Evolutionary conservation across 169 alveolate species (phyloP), one percentile per base, ranked within the genome.

Genomic region (Eimeria tenella): DNA sequence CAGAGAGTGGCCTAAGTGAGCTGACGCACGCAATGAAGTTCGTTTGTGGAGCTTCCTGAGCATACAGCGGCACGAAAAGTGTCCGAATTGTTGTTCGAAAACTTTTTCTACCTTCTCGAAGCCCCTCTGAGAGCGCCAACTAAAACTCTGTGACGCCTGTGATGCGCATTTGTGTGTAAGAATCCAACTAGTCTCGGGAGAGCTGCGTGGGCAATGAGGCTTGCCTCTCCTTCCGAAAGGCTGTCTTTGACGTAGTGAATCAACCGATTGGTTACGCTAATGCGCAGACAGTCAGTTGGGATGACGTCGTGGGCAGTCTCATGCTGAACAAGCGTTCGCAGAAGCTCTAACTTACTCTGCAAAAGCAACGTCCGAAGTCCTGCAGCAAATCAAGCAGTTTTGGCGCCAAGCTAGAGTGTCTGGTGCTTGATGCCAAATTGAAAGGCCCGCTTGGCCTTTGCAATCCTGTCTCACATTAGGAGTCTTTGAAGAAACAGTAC

Each of bases 1-100:
- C 84, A 56, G 62, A 74, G 62, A 74, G 42, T 9, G 91, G 91
- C 52, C 77, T 53, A 8, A 60, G 77, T 2, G 91, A 52, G 21
- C 77, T 83, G 77, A 83, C 91, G 62, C 91, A 83, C 53, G 91
- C 79, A 58, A 83, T 83, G 13, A 83, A 83, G 21, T 62, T 83
- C 79, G 77, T 83, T 19, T 83, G 79, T 6, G 91, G 91, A 11
- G 79, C 79, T 53, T 83, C 91, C 90, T 83, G 42, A 58, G 53
- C 58, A 83, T 23, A 15, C 70, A 21, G 42, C 42, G 42, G 42
- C 42, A 31, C 42, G 42, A 31, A 31, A 31, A 31, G 2, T 31
- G 42, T 31, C 42, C 42, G 42, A 31, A 31, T 31, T 31, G 42
- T 31, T 31, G 42, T 31, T 31, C 42, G 42, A 31, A 31, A 31